These are phyloP conservation scores for Nicotiana otophora DNA, from an alignment of 257 asterid genomes.

Conservation along the genomic window DNA sequence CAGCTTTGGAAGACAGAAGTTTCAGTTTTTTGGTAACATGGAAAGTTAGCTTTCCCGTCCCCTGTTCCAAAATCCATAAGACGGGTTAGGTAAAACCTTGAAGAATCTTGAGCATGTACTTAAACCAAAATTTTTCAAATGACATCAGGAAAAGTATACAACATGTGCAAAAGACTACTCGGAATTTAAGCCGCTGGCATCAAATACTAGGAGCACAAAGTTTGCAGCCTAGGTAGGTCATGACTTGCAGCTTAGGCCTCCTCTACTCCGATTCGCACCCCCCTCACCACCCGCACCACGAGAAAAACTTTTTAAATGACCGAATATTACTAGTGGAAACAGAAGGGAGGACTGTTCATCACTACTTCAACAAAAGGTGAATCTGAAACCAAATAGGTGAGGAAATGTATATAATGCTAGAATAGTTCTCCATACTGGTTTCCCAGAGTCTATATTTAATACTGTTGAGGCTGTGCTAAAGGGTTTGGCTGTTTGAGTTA, in stretches of 20 bases:
- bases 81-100: too few species aligned
- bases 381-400: background rate
- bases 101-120: too few species aligned
- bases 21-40: too few species aligned
- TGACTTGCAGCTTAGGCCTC: background rate
- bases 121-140: too few species aligned
- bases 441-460: background rate
- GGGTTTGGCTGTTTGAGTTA: background rate
- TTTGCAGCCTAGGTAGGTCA: background rate
- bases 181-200: too few species aligned
- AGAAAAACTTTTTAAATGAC: background rate
- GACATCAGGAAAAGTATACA: too few species aligned
- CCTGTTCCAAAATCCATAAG: too few species aligned
- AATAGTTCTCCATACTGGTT: background rate
- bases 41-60: too few species aligned
- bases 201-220: too few species aligned
- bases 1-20: too few species aligned
- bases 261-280: background rate
- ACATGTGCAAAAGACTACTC: too few species aligned
- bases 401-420: background rate
- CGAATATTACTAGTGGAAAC: background rate
- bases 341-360: background rate
- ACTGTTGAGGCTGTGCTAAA: background rate
- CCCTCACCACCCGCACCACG: background rate
- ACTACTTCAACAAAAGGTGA: background rate